These are phyloP conservation scores for Nemania sp. DNA, from an alignment of 2,329 filamentous ascomycete genomes.

Conservation along the genomic window DNA sequence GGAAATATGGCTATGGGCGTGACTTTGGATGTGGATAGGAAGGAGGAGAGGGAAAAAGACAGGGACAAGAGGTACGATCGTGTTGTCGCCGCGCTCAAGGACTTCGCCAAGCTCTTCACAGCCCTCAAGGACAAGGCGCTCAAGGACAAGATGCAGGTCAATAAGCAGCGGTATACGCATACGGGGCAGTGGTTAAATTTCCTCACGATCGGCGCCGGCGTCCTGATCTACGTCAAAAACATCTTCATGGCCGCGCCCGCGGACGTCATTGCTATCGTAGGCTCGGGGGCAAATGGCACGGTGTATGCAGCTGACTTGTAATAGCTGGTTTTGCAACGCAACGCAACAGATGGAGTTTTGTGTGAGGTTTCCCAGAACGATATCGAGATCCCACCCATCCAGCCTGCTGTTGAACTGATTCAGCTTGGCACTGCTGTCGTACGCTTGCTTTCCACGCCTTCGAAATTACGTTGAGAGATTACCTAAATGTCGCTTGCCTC, in stretches of 20 bases:
- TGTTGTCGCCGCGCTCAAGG: conserved; percentile 9
- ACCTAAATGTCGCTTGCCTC: not conserved
- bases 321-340: not conserved
- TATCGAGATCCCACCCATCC: not conserved
- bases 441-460: not conserved
- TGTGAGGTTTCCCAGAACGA: not conserved
- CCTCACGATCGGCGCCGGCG: conserved; percentile 10
- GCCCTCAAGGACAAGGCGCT: conserved; percentile 10
- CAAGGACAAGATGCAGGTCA: conserved; percentile 15
- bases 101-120: conserved; percentile 9
- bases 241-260: not conserved
- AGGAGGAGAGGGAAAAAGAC: not conserved
- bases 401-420: not conserved
- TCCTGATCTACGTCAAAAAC: conserved; percentile 7
- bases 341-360: not conserved
- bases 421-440: too few relatives aligned
- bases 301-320: not conserved
- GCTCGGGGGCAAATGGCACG: not conserved
- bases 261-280: not conserved
- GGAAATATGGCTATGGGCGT: not conserved
- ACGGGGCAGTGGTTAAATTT: conserved; percentile 11
- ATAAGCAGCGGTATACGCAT: conserved; percentile 13
- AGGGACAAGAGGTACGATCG: conserved; percentile 1
- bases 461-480: not conserved
- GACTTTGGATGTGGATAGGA: not conserved